Evolutionary conservation across 805 yeast genomes (phyloP), one percentile per base, ranked within the genome.

Genomic region (Citeromyces matritensis): DNA sequence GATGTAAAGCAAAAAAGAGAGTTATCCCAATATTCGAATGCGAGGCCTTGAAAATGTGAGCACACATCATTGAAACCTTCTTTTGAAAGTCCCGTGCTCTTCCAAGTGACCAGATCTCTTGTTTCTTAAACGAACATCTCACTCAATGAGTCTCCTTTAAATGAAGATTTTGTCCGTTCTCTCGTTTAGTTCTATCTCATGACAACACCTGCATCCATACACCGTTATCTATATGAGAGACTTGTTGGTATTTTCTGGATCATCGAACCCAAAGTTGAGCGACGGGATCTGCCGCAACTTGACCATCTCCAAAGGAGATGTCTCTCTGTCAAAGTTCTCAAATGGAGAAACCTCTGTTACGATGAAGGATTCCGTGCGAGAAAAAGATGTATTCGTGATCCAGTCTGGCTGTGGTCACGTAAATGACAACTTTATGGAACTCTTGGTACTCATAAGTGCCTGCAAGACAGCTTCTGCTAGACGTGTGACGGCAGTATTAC

Each of bases 321-420:
- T 79, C 11, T 60, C 61, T 29, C 60, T 75, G 35, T 70, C 70
- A 37, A 76, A 76, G 48, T 70, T 72, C 47, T 77, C 88, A 37
- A 91, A 91, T 49, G 99, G 98, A 33, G 99, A 91, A 49, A 86
- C 95, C 4, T 75, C 88, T 19, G 83, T 91, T 36, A 79, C 77
- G 35, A 71, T 91, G 34, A 65, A 67, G 33, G 94, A 85, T 45
- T 80, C 94, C 9, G 97, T 91, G 15, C 68, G 99, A 47, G 97
- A 86, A 41, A 91, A 91, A 54, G 96, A 91, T 50, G 97, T 91
- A 5, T 91, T 79, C 47, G 85, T 85, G 28, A 65, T 86, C 31
- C 95, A 85, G 53, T 66, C 76, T 26, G 94, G 94, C 6, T 76
- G 86, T 42, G 94, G 94, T 7, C 72, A 77, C 44, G 94, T 84